Evolutionary conservation across 2,329 filamentous ascomycete genomes (phyloP).

Genomic region (Colletotrichum sp.): DNA sequence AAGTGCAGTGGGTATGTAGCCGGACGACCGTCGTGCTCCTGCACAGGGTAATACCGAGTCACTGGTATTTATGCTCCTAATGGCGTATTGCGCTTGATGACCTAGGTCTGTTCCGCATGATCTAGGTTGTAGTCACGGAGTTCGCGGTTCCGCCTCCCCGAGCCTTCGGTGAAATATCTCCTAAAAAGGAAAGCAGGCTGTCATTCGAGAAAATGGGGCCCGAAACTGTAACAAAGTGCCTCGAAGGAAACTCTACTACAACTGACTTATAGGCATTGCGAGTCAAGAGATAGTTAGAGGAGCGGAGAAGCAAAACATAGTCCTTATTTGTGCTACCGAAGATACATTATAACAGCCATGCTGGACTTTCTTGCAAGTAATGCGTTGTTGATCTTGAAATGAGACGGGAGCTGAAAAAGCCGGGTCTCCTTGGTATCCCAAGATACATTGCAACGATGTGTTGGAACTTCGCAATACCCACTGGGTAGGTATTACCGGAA

Average conservation of each 20-base stretch:
- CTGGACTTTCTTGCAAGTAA: background rate
- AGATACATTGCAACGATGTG: background rate
- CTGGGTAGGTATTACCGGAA: background rate
- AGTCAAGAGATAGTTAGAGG: background rate
- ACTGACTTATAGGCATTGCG: background rate
- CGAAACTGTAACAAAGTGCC: background rate
- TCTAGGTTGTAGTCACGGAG: background rate
- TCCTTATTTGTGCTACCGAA: background rate
- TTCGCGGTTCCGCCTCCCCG: background rate
- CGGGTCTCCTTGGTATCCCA: background rate
- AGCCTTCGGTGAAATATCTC: background rate
- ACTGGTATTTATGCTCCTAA: background rate
- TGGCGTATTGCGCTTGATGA: background rate
- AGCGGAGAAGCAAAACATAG: background rate
- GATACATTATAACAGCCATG: background rate
- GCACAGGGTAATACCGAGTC: background rate
- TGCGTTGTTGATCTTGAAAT: background rate
- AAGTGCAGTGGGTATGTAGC: background rate
- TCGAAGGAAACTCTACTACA: background rate
- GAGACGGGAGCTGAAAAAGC: background rate
- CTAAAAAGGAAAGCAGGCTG: background rate
- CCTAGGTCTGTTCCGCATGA: too few species aligned
- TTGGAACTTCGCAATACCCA: background rate
- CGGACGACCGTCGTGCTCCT: background rate
- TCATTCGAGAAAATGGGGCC: background rate